phyloP scores from a whole-genome alignment of 768 basidiomycete species.

The Mycena polygramma region DNA sequence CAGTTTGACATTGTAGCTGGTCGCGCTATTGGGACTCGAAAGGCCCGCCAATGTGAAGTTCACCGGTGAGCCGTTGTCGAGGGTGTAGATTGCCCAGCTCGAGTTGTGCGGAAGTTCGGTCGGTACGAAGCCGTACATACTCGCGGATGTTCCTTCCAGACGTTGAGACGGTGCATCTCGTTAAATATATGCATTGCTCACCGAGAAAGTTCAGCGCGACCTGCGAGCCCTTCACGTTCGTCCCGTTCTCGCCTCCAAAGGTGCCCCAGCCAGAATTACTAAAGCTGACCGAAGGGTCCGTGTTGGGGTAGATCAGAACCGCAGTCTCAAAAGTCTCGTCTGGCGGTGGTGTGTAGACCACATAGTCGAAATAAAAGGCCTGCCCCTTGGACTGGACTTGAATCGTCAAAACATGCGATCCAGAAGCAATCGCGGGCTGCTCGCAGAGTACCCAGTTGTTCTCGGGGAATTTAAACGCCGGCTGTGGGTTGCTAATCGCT shows the following conservation, averaged over 20 bases:
- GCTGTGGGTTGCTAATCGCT: constrained; percentile 36
- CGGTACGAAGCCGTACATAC: constrained; percentile 42
- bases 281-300: constrained; percentile 40
- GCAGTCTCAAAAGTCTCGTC: constrained; percentile 14
- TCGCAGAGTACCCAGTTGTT: constrained; percentile 51
- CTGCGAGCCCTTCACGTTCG: constrained; percentile 34
- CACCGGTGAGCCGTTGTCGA: constrained; percentile 41
- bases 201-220: constrained; percentile 44
- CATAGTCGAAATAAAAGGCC: constrained; percentile 47
- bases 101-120: constrained; percentile 34
- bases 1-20: constrained; percentile 40
- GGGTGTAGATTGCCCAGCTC: constrained; percentile 42
- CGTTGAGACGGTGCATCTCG: neutral
- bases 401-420: constrained; percentile 44
- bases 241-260: constrained; percentile 33
- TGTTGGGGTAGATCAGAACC: constrained; percentile 19
- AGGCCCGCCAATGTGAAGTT: constrained; percentile 28
- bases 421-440: constrained; percentile 36
- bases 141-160: constrained; percentile 42
- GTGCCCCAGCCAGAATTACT: constrained; percentile 38
- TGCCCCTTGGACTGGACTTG: constrained; percentile 44
- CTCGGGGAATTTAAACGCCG: constrained; percentile 40
- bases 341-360: constrained; percentile 41
- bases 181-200: constrained; percentile 9
- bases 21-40: constrained; percentile 9